Percentiles rank a stretch among this genome's conserved stretches.
phyloP scores from a whole-genome alignment of 805 yeast genomes.

The Scheffersomyces stipitis region DNA sequence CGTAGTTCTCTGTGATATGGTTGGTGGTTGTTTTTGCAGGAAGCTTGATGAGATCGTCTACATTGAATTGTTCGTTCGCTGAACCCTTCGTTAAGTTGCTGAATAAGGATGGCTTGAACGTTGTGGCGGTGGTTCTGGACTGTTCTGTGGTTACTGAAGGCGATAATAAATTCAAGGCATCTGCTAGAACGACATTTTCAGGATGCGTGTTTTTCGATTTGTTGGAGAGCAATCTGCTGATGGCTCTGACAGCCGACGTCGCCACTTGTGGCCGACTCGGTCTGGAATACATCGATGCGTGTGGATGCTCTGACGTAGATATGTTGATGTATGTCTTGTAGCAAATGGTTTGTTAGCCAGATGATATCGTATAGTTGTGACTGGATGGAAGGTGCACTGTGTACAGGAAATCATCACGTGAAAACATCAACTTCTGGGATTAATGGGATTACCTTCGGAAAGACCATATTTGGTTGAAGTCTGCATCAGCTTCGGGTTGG shows the following conservation, averaged over 20 bases:
- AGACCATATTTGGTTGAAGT: no score
- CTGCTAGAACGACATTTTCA: constrained; percentile 28
- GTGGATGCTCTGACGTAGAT: constrained; percentile 35
- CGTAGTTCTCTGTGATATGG: constrained; percentile 5
- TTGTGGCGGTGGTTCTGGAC: constrained; percentile 2
- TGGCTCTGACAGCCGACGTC: constrained; percentile 27
- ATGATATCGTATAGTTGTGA: no score
- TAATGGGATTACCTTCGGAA: no score
- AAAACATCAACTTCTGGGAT: no score
- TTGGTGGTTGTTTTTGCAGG: constrained; percentile 2
- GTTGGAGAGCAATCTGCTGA: constrained; percentile 1
- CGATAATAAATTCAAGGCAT: constrained; percentile 36
- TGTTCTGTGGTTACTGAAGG: constrained; percentile 12
- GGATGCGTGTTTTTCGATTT: constrained; percentile 3
- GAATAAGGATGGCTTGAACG: constrained; percentile 35
- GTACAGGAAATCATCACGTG: no score
- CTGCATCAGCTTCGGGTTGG: no score
- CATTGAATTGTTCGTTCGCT: constrained; percentile 26
- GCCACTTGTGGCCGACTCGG: constrained; percentile 42
- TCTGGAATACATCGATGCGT: constrained; percentile 33
- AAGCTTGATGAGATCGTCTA: constrained; percentile 7
- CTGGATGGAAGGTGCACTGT: no score
- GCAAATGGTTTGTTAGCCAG: no score
- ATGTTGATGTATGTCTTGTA: constrained; percentile 53
- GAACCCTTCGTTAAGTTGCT: constrained; percentile 33